Conservation (phyloP, 73 alveolate species). For the Paramecium tetraurelia region DNA sequence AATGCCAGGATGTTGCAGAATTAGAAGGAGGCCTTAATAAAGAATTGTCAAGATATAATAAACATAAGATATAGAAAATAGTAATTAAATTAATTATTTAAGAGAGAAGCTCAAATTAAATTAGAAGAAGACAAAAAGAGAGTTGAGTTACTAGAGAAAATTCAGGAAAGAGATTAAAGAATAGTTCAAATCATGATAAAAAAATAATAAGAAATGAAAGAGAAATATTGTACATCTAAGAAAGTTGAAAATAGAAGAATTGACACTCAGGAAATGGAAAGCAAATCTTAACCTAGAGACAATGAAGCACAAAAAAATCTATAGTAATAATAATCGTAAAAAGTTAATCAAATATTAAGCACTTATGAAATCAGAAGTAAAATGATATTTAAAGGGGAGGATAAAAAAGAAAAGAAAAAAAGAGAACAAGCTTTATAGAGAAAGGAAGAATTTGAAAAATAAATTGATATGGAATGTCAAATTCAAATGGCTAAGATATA, state of each 20-base stretch:
- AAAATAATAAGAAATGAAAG: not conserved
- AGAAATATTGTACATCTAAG: not conserved
- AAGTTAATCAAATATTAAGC: not conserved
- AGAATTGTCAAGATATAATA: not conserved
- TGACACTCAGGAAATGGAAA: not conserved
- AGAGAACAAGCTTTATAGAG: not conserved
- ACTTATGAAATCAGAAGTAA: not conserved
- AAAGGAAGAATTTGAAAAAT: slow-evolving; percentile 22
- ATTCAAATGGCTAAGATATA: not conserved
- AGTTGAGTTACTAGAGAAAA: not conserved
- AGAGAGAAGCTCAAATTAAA: slow-evolving; percentile 47
- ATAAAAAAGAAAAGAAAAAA: slow-evolving; percentile 11
- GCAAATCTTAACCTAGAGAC: not conserved
- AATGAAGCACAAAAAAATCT: not conserved
- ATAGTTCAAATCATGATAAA: not conserved
- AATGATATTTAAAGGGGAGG: not conserved
- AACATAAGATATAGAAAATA: not conserved
- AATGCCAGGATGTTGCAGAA: not conserved
- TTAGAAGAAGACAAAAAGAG: not conserved
- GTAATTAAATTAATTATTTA: not conserved
- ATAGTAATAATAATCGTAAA: not conserved
- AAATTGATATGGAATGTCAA: not conserved
- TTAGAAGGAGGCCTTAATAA: not conserved
- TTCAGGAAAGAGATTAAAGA: not conserved
- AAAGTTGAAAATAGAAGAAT: not conserved